Base-by-base conservation (phyloP, 2,329 filamentous ascomycete species). In the Diaporthe capsici region DNA sequence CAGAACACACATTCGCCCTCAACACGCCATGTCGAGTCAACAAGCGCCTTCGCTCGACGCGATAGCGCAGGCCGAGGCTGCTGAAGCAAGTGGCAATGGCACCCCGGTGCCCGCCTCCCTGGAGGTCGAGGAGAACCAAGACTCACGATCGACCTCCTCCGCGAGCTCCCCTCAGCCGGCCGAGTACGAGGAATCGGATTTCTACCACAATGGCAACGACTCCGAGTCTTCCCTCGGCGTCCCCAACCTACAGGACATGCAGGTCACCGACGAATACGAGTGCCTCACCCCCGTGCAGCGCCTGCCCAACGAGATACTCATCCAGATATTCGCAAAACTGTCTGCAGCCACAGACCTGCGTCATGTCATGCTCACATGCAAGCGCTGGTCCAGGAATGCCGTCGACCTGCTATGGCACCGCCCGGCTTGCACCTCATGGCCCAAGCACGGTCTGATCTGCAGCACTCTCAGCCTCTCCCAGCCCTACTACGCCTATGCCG, bases 381-480 rank as follows among this genome's bases (percentile, higher is more conserved):
- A 95, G 84, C 92, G 93, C 77, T 99, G 97, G 97, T 94, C 97
- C 39, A 90, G 94, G 78, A 98, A 98, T 82, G 93, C 94, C 71
- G 97, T 98, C 79, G 96, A 97, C 78, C 90, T 98, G 78, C 89
- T 99, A 31, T 99, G 97, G 97, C 96, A 98, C 84, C 91, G 97
- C 53, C 97, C 97, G 1, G 92, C 95, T 39, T 98, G 97, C 86
- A 95, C 94, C 81, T 95, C 92, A 80, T 98, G 95, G 94, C 85
- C 89, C 17, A 95, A 95, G 82, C 92, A 98, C 80, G 88, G 92
- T 80, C 93, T 88, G 79, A 97, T 99, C 79, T 96, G 95, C 81
- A 88, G 90, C 75, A 96, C 96, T 1, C 91, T 98, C 49, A 90
- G 91, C 61, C 89, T 92, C 39, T 86, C 90, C 47, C 86, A 92